Evolutionary conservation across 2,329 filamentous ascomycete species (phyloP), one percentile per base, ranked within the genome.

Genomic region (Xylogone sp.): DNA sequence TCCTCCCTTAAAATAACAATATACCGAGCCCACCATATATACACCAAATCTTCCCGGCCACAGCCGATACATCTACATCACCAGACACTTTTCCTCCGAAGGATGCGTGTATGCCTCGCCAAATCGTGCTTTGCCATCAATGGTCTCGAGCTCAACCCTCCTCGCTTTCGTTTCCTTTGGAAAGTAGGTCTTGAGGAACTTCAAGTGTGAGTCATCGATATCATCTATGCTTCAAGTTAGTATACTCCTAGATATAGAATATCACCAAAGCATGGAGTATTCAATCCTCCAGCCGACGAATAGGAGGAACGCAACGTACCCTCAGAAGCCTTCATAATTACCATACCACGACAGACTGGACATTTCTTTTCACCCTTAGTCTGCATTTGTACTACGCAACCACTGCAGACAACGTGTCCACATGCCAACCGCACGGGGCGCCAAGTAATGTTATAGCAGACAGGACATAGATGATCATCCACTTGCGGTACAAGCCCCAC

Each of bases 401-500:
- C 78, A 51, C 94, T 93, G 71, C 90, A 96, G 64, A 93, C 92
- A 13, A 92, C 72, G 59, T 94, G 89, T 22, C 78, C 72, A 67
- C 90, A 96, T 13, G 79, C 77, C 29, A 95, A 75, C 21, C 84
- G 81, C n/a, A 96, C 82, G 0, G 90, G 90, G 59, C 88, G 82
- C 75, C 87, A 94, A n/a, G 86, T 83, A 52, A 96, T 82, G 43
- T 80, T 81, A 60, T 86, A 85, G 70, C 90, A 94, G 53, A 94
- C 83, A 1, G 90, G 89, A 61, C 90, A 95, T 8, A 84, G 75
- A 69, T 91, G 93, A 69, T 95, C 90, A 62, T 90, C 85, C n/a
- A 94, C 69, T 61, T 91, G 88, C 1, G 90, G 90, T 6, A 95
- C 85, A 43, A 87, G 75, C 10, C 79, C 79, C 18, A 95, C 76